Percentiles rank a stretch among this genome's conserved stretches.
phyloP scores from a whole-genome alignment of 495 filamentous ascomycete species.

The Hypoxylon cercidicola region DNA sequence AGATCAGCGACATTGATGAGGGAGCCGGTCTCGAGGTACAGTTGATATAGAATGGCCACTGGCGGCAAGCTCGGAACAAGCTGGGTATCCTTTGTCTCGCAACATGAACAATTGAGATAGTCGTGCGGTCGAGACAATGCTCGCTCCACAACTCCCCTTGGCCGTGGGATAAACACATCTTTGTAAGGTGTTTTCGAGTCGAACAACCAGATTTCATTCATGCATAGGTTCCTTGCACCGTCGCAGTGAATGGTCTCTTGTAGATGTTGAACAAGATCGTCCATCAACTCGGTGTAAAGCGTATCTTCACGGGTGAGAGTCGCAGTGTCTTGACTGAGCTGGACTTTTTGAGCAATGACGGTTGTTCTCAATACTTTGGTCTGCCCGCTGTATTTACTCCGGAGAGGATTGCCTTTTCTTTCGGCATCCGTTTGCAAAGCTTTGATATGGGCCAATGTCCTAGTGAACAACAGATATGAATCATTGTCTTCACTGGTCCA shows the following conservation, averaged over 20 bases:
- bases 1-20: conserved; percentile 90
- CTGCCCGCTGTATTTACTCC: conserved; percentile 78
- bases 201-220: conserved; percentile 86
- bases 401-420: conserved; percentile 61
- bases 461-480: conserved; percentile 47
- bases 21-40: conserved; percentile 89
- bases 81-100: conserved; percentile 57
- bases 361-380: conserved; percentile 81
- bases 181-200: conserved; percentile 81
- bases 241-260: conserved; percentile 66
- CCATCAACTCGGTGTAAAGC: conserved; percentile 78
- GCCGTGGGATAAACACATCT: conserved; percentile 83
- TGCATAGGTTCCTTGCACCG: conserved; percentile 70
- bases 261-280: conserved; percentile 67
- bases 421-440: conserved; percentile 53
- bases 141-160: conserved; percentile 81
- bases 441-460: conserved; percentile 53
- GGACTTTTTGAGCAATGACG: conserved; percentile 86
- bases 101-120: conserved; percentile 82
- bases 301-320: conserved; percentile 77
- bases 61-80: conserved; percentile 75
- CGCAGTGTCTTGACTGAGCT: conserved; percentile 82
- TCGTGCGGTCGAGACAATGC: conserved; percentile 84
- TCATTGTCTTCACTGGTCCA: conserved; percentile 49
- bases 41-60: conserved; percentile 84